A percentile compares a stretch with the other conserved stretches of the same genome.
Evolutionary conservation across 495 filamentous ascomycete species (phyloP).

Genomic region (Hypoxylon cercidicola): DNA sequence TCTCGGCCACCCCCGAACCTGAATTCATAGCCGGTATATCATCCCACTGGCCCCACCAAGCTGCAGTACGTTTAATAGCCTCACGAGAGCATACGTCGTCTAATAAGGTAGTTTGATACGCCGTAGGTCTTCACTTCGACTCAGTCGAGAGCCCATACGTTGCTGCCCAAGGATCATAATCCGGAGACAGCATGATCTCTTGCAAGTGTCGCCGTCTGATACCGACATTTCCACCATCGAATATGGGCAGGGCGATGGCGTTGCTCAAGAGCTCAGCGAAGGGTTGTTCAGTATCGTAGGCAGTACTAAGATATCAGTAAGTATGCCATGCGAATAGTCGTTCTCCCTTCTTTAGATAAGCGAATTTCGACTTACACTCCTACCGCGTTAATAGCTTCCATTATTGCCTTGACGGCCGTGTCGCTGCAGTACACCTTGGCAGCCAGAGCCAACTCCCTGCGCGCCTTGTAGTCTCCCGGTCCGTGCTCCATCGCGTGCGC

Average conservation of each 20-base stretch:
- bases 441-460: constrained; percentile 58
- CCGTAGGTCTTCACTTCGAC: neutral
- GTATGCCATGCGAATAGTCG: neutral
- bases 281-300: constrained; percentile 53
- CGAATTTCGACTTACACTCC: constrained; percentile 53
- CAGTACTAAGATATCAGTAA: constrained; percentile 44
- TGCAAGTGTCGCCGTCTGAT: constrained; percentile 63
- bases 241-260: constrained; percentile 62
- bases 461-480: constrained; percentile 50
- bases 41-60: no score
- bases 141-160: constrained; percentile 41
- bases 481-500: constrained; percentile 53
- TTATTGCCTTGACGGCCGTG: constrained; percentile 56
- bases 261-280: constrained; percentile 61
- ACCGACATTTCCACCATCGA: constrained; percentile 67
- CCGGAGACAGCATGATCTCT: constrained; percentile 56
- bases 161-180: constrained; percentile 58
- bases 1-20: no score
- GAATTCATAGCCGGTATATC: no score
- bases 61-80: no score
- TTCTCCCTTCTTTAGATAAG: neutral
- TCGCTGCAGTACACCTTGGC: constrained; percentile 65
- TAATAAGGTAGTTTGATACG: no score
- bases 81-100: no score
- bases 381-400: constrained; percentile 61